phyloP scores from a whole-genome alignment of 2,329 filamentous ascomycete species.

The Phyllosticta citribraziliensis region DNA sequence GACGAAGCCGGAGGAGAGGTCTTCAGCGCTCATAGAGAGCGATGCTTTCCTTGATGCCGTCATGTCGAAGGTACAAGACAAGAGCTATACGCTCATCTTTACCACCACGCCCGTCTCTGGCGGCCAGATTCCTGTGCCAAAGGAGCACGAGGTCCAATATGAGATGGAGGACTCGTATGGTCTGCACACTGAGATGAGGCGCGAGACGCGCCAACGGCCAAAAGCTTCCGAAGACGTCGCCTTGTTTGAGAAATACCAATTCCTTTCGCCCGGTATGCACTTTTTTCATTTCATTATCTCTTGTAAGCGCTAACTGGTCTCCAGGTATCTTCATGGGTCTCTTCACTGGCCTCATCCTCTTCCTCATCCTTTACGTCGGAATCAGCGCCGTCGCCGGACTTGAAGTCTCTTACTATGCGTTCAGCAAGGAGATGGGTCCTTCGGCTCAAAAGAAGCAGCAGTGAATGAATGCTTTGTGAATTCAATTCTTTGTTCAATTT shows the following conservation, averaged over 20 bases:
- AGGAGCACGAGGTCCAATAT: conserved; percentile 37
- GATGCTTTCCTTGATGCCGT: conserved; percentile 35
- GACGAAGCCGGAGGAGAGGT: conserved; percentile 21
- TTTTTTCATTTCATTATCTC: not conserved
- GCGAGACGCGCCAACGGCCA: conserved; percentile 39
- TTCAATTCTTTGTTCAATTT: not conserved
- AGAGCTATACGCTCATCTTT: conserved; percentile 66
- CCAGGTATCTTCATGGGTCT: conserved; percentile 84
- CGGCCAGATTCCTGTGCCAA: conserved; percentile 10
- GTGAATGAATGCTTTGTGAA: conserved; percentile 22
- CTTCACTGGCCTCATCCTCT: conserved; percentile 57
- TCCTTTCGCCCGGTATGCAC: conserved; percentile 71
- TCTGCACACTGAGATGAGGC: conserved; percentile 67
- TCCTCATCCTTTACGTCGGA: conserved; percentile 70
- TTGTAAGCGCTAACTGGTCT: not conserved
- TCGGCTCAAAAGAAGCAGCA: conserved; percentile 74
- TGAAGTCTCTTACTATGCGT: conserved; percentile 85
- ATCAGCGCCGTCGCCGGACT: conserved; percentile 68
- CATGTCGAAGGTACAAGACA: conserved; percentile 36
- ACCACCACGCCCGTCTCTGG: conserved; percentile 48
- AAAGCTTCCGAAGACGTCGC: conserved; percentile 19
- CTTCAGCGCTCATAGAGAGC: conserved; percentile 32
- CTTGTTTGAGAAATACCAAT: conserved; percentile 89
- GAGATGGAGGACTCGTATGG: conserved; percentile 53
- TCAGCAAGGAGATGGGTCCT: conserved; percentile 94